Base-by-base conservation (phyloP, 805 yeast species). In the Blastobotrys mokoenaii region DNA sequence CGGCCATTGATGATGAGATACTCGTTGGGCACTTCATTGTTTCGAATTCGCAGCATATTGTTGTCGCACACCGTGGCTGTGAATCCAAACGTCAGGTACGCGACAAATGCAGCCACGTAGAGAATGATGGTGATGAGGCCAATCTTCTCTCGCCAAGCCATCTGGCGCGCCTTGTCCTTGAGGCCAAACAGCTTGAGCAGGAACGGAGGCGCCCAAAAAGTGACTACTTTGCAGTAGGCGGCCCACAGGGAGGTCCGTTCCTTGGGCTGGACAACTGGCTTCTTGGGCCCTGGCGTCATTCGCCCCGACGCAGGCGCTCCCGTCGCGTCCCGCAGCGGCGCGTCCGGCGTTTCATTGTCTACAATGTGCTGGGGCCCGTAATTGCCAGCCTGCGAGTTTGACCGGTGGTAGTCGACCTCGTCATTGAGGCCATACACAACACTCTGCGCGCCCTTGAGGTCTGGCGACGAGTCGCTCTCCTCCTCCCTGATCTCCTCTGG, bases 121-220 rank as follows among this genome's bases (percentile, higher is more conserved):
- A 82, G 51, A 55, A 90, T 88, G 45, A 88, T 72, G 1, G 93
- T 73, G 38, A 90, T 70, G 38, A 93, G 71, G 1, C 87, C 97
- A 45, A 89, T 83, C 60, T 90, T 90, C 59, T 93, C 98, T 59
- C 98, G 76, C 98, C 98, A 93, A 0, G 97, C 97, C 70, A 79
- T 78, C 61, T 89, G 97, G 48, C 95, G 77, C 38, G 80, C 89
- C 53, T 79, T 77, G 16, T 83, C 79, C 30, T 75, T 74, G 74
- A 90, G 73, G 2, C 97, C 97, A 64, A 78, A 83, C 38, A 84
- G 62, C 38, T 67, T 68, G 56, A 88, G 65, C 30, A 87, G 51
- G 0, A 88, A 81, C 2, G 82, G 76, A 1, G 97, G 95, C 2
- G 95, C 94, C 93, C 96, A 90, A 62, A 87, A 87, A 0, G 98